Evolutionary conservation across 305 asterid species (phyloP).

Genomic region (Striga hermonthica): DNA sequence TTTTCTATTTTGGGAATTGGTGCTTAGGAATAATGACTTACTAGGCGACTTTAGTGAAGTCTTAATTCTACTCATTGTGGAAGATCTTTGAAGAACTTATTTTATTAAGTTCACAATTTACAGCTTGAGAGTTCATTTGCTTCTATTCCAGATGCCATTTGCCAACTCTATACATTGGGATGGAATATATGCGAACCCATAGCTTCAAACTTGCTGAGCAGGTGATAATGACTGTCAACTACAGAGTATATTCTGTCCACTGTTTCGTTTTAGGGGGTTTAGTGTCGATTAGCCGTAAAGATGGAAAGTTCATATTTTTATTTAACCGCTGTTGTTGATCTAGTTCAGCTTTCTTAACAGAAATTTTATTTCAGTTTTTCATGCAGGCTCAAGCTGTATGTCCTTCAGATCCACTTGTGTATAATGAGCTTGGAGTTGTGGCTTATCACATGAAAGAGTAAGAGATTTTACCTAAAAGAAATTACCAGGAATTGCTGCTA

Average conservation of each 20-base stretch:
- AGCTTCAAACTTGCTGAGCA: constrained; percentile 98
- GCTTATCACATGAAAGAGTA: constrained; percentile 99
- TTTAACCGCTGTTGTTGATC: constrained; percentile 22
- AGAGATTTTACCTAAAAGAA: constrained; percentile 36
- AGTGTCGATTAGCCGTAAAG: constrained; percentile 27
- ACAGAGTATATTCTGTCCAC: constrained; percentile 13
- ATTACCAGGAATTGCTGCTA: constrained; percentile 17
- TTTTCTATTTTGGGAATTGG: constrained; percentile 11
- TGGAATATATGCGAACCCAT: constrained; percentile 99
- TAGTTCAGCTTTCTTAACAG: constrained; percentile 32
- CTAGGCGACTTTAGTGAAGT: constrained; percentile 13
- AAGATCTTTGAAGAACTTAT: constrained; percentile 30
- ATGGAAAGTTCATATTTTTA: constrained; percentile 22
- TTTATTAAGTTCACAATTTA: constrained; percentile 25
- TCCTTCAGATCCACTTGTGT: constrained; percentile 95
- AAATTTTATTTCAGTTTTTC: constrained; percentile 65
- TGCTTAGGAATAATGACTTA: constrained; percentile 9
- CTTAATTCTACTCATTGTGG: constrained; percentile 14
- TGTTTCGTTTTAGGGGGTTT: constrained; percentile 24
- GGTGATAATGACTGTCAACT: constrained; percentile 44
- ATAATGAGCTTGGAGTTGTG: constrained; percentile 97
- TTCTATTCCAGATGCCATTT: constrained; percentile 86
- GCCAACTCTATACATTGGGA: constrained; percentile 89
- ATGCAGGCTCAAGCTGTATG: constrained; percentile 91
- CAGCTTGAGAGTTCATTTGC: constrained; percentile 38